Base-by-base conservation (phyloP, 2,329 filamentous ascomycete species). In the Eurotiales sp. region DNA sequence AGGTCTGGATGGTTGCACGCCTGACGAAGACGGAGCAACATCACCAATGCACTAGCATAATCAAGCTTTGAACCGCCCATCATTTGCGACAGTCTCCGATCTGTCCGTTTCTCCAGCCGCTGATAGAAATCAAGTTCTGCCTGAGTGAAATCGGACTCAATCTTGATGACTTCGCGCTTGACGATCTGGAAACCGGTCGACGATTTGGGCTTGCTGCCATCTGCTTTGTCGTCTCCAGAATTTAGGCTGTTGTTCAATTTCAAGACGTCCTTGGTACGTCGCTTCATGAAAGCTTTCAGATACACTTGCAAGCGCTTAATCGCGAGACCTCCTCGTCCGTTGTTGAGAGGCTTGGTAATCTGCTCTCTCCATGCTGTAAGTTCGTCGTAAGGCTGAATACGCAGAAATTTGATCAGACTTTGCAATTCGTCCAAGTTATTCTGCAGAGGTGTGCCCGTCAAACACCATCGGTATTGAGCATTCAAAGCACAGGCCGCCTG, bases 381-480 rank as follows among this genome's bases (percentile, higher is more conserved):
- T 51, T 96, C 85, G 62, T 95, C 86, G 64, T 93, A 97, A 0
- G 93, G 93, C 59, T 88, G 87, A 64, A 99, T 96, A 14, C 88
- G 85, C 32, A 99, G 77, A 68, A 99, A 99, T 55, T 86, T 88
- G 67, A 99, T 89, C 49, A 99, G 74, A 59, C 90, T 95, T 65
- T 99, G 93, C 46, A 99, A 75, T 69, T 99, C 93, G 58, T 99
- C 93, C 5, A 99, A 81, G 61, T 96, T 97, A 72, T 99, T 99
- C 66, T 99, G 93, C 86, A 99, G 90, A 0, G 93, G 93, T 1
- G 93, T 99, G 48, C 93, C 93, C 0, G 91, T 96, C 55, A 99
- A 73, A 64, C 93, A 97, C 93, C 93, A 99, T 55, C 93, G 81
- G 63, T 96, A 97, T 66, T 93, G 87, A 17, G 89, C 85, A 25